Evolutionary conservation across 345 rosid genomes (phyloP).

Genomic region (Isatis tinctoria): DNA sequence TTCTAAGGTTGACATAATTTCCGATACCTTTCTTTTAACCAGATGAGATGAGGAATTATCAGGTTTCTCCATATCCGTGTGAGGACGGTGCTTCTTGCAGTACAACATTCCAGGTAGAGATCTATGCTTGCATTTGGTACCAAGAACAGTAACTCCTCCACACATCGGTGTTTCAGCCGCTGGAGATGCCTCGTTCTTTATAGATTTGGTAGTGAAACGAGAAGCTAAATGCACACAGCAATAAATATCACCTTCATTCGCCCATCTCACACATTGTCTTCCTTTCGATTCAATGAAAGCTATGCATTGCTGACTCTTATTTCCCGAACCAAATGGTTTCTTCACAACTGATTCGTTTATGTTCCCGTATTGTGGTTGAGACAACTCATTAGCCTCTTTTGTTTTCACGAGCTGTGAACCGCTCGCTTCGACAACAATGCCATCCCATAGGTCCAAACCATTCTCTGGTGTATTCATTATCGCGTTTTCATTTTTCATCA

Average conservation of each 20-base stretch:
- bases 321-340: constrained; percentile 51
- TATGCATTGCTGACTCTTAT: constrained; percentile 73
- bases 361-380: constrained; percentile 22
- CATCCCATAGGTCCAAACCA: constrained; percentile 67
- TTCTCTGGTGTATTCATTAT: constrained; percentile 37
- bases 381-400: constrained; percentile 23
- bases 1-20: constrained; percentile 39
- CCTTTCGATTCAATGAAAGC: constrained; percentile 95
- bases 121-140: constrained; percentile 92
- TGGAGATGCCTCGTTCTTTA: constrained; percentile 51
- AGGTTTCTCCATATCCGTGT: constrained; percentile 31
- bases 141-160: constrained; percentile 93
- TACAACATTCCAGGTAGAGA: constrained; percentile 71
- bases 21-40: constrained; percentile 57
- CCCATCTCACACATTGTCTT: constrained; percentile 98
- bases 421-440: constrained; percentile 59
- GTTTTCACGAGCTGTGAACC: constrained; percentile 37
- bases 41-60: constrained; percentile 30
- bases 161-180: constrained; percentile 66
- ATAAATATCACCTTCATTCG: constrained; percentile 93
- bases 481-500: constrained; percentile 36
- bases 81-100: constrained; percentile 92
- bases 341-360: constrained; percentile 34
- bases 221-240: constrained; percentile 99
- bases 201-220: constrained; percentile 67